phyloP scores from a whole-genome alignment of 1,284 basidiomycete genomes.

The Ganoderma sp. region DNA sequence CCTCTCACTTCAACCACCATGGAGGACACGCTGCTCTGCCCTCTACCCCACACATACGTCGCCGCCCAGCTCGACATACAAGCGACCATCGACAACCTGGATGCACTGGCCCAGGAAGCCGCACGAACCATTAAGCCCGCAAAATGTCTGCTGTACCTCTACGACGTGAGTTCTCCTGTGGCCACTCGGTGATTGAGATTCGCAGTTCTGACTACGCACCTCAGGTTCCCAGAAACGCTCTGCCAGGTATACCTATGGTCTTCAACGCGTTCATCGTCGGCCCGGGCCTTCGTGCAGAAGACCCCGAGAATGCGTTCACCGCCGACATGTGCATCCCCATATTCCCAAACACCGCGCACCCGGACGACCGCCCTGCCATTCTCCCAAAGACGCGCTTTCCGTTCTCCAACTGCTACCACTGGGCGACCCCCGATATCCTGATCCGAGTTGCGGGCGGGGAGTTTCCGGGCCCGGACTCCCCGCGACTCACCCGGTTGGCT shows the following conservation, averaged over 20 bases:
- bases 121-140: constrained; percentile 9
- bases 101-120: not conserved
- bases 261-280: constrained; percentile 12
- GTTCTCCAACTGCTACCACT: constrained; percentile 24
- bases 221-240: not conserved
- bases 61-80: not conserved
- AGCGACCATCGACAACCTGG: not conserved
- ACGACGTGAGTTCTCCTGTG: not conserved
- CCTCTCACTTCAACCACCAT: not conserved
- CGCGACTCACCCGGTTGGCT: not conserved
- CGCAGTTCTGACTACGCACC: not conserved
- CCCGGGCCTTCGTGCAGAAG: constrained; percentile 4
- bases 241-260: not conserved
- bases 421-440: constrained; percentile 11
- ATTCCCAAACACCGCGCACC: constrained; percentile 15
- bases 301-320: constrained; percentile 8
- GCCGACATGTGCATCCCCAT: constrained; percentile 22
- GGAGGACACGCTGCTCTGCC: not conserved
- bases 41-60: not conserved
- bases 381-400: constrained; percentile 16
- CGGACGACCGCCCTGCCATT: constrained; percentile 8
- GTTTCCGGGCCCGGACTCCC: not conserved
- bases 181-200: not conserved
- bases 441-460: constrained; percentile 1
- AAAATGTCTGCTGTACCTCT: constrained; percentile 10